A percentile compares a stretch with the other conserved stretches of the same genome.
These are phyloP conservation scores for Hemileccinum rubropunctum DNA, from an alignment of 768 basidiomycete genomes.

Conservation along the genomic window DNA sequence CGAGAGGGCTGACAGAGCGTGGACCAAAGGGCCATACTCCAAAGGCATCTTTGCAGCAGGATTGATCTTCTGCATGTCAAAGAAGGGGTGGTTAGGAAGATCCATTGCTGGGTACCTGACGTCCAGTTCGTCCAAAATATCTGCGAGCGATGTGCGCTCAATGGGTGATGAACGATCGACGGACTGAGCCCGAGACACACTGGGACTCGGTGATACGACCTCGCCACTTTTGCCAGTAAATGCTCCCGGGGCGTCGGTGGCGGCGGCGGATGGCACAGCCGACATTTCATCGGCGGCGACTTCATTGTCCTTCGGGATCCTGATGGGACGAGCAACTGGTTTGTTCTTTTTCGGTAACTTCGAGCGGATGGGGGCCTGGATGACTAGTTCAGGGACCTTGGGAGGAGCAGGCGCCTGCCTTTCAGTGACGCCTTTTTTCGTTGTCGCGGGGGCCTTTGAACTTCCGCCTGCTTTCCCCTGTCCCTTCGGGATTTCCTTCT, in stretches of 20 bases:
- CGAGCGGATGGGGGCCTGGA: conserved; percentile 73
- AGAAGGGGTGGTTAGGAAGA: conserved; percentile 69
- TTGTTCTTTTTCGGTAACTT: conserved; percentile 85
- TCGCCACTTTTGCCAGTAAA: conserved; percentile 33
- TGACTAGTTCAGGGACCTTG: conserved; percentile 34
- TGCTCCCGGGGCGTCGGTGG: conserved; percentile 46
- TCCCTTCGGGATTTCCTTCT: conserved; percentile 29
- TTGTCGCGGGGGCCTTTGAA: conserved; percentile 19
- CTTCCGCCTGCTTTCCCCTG: conserved; percentile 22
- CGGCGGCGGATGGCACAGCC: conserved; percentile 41
- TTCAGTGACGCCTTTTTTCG: conserved; percentile 17
- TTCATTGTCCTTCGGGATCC: conserved; percentile 60
- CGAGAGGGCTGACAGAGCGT: conserved; percentile 82
- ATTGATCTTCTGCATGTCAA: conserved; percentile 67
- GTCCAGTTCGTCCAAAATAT: conserved; percentile 68
- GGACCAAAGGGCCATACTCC: conserved; percentile 82
- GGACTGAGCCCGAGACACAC: conserved; percentile 60
- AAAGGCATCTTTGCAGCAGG: conserved; percentile 78
- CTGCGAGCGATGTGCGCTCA: conserved; percentile 52
- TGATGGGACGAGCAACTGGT: conserved; percentile 56
- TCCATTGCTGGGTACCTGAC: conserved; percentile 60
- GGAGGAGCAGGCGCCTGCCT: conserved; percentile 19
- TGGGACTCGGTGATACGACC: conserved; percentile 46
- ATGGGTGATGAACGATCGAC: conserved; percentile 46
- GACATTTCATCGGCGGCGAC: conserved; percentile 39